Percentiles rank a stretch among this genome's conserved stretches.
These are phyloP conservation scores for Syzygium malaccense DNA, from an alignment of 441 rosid species.

Conservation along the genomic window DNA sequence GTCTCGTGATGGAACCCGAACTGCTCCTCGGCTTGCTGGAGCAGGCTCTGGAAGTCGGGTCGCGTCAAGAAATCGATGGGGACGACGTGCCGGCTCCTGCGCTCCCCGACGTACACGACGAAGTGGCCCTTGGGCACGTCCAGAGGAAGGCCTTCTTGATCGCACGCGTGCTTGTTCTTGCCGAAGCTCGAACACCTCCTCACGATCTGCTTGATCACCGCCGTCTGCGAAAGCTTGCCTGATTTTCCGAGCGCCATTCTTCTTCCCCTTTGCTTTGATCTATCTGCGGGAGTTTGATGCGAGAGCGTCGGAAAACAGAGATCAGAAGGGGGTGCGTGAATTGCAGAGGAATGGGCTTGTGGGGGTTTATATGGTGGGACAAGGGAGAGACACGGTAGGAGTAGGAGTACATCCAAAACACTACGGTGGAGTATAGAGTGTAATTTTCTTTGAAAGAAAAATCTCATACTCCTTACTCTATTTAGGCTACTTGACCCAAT, in stretches of 20 bases:
- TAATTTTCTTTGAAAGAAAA: neutral
- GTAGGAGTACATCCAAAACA: neutral
- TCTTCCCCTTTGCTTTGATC: neutral
- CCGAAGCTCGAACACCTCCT: constrained; percentile 13
- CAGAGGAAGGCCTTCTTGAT: neutral
- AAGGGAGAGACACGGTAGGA: neutral
- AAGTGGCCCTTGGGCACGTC: constrained; percentile 20
- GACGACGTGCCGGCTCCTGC: constrained; percentile 5
- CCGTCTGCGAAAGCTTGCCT: constrained; percentile 2
- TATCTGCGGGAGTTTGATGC: neutral
- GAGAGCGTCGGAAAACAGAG: neutral
- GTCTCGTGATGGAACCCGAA: constrained; percentile 16
- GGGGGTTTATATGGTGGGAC: neutral
- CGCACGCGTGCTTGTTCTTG: neutral
- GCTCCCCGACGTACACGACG: constrained; percentile 13
- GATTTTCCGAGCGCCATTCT: constrained; percentile 8
- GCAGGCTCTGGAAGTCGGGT: constrained; percentile 15
- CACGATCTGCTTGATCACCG: constrained; percentile 10
- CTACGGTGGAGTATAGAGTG: neutral
- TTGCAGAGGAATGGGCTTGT: neutral
- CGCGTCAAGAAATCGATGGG: constrained; percentile 8
- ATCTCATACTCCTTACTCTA: neutral
- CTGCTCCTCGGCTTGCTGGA: constrained; percentile 8
- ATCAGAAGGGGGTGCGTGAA: neutral
- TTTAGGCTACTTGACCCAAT: neutral